phyloP scores from a whole-genome alignment of 2,329 filamentous ascomycete species.

The Thelonectria discophora region DNA sequence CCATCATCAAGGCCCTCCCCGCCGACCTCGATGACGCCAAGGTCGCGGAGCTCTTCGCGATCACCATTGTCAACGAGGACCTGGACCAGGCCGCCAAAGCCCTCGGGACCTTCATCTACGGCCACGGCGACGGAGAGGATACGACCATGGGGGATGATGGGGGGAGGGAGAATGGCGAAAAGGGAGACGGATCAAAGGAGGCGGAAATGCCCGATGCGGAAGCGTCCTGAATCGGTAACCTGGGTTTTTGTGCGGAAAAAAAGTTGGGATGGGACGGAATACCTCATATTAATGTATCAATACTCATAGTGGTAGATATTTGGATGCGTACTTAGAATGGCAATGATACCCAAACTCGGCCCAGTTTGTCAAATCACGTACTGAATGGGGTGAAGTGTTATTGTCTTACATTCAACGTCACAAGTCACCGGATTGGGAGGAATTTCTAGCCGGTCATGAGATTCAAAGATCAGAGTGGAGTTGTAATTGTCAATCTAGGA shows the following conservation, averaged over 20 bases:
- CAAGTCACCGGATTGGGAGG: too few species aligned
- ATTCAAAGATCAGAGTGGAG: constrained; percentile 25
- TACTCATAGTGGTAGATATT: constrained; percentile 14
- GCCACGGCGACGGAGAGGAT: constrained; percentile 32
- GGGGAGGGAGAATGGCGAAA: constrained; percentile 8
- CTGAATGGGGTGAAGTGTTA: not conserved
- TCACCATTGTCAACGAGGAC: constrained; percentile 41
- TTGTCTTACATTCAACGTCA: too few species aligned
- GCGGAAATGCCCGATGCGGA: constrained; percentile 32
- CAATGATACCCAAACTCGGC: constrained; percentile 28
- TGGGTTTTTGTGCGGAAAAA: not conserved
- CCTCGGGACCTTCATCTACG: constrained; percentile 44
- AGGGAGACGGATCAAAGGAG: constrained; percentile 26
- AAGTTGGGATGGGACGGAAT: not conserved
- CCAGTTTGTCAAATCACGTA: not conserved
- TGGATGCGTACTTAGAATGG: constrained; percentile 15
- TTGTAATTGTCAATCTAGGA: constrained; percentile 33
- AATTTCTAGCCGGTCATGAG: too few species aligned
- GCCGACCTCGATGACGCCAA: constrained; percentile 41
- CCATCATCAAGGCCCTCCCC: constrained; percentile 34
- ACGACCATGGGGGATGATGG: constrained; percentile 35
- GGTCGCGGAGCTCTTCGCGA: constrained; percentile 42
- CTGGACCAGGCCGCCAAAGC: constrained; percentile 34
- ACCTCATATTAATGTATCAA: constrained; percentile 15
- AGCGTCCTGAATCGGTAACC: not conserved